A percentile compares a stretch with the other conserved stretches of the same genome.
These are phyloP conservation scores for Fusarium subglutinans DNA, from an alignment of 2,329 filamentous ascomycete genomes.

Conservation along the genomic window DNA sequence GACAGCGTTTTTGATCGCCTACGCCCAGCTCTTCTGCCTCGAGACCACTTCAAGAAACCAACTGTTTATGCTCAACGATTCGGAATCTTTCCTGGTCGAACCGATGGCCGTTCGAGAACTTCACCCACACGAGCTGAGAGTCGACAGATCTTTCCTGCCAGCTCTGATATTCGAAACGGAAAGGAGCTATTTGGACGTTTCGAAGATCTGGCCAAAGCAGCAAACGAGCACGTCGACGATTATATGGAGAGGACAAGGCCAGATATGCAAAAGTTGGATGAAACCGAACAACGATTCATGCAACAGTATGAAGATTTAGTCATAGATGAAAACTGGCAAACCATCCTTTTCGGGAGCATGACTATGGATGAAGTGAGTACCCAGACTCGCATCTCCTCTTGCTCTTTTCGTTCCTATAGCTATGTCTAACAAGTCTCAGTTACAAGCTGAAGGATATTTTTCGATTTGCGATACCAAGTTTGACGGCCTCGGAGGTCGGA, in stretches of 20 bases:
- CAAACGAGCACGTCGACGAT: conserved; percentile 28
- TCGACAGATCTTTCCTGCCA: conserved; percentile 14
- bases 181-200: conserved; percentile 37
- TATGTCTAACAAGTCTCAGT: conserved; percentile 21
- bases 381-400: not conserved
- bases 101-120: conserved; percentile 45
- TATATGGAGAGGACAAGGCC: conserved; percentile 26
- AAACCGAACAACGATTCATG: conserved; percentile 32
- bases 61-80: conserved; percentile 43
- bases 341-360: conserved; percentile 40
- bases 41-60: conserved; percentile 37
- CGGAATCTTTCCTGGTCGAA: conserved; percentile 42
- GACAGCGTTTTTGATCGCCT: conserved; percentile 31
- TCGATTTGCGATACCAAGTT: conserved; percentile 18
- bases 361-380: conserved; percentile 45
- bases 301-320: conserved; percentile 36
- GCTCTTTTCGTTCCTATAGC: not conserved
- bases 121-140: conserved; percentile 42
- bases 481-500: conserved; percentile 27
- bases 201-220: conserved; percentile 12
- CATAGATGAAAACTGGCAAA: conserved; percentile 47
- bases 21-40: conserved; percentile 37
- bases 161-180: conserved; percentile 17
- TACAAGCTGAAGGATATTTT: conserved; percentile 38
- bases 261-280: conserved; percentile 9